Percentiles rank a stretch among this genome's conserved stretches.
Conservation (phyloP, 2,329 filamentous ascomycete species). For the Microdochium paspali region DNA sequence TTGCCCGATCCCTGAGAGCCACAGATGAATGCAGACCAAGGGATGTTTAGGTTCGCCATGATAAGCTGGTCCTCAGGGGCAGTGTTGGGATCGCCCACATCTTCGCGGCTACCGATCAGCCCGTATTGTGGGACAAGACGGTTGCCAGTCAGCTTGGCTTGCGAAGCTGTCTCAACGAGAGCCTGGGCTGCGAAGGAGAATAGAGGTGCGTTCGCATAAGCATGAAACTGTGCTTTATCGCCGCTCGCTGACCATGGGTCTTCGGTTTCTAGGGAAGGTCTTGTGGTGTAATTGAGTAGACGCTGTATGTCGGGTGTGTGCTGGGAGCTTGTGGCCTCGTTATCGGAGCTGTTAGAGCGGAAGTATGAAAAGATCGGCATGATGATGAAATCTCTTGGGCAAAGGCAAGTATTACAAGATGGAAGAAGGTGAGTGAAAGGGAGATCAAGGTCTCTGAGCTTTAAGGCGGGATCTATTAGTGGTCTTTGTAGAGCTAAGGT, state of each 20-base stretch:
- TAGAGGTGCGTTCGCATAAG: not conserved
- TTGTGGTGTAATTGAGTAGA: not conserved
- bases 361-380: not conserved
- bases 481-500: too few relatives aligned
- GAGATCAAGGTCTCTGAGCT: too few relatives aligned
- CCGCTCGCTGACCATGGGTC: not conserved
- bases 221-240: not conserved
- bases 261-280: not conserved
- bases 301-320: not conserved
- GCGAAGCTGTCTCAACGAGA: not conserved
- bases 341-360: not conserved
- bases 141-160: not conserved
- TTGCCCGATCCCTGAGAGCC: constrained; percentile 57
- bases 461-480: too few relatives aligned
- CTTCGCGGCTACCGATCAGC: not conserved
- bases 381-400: not conserved
- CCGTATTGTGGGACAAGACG: not conserved
- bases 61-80: constrained; percentile 20
- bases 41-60: constrained; percentile 36
- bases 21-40: constrained; percentile 54
- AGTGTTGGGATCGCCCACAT: not conserved
- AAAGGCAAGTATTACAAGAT: too few relatives aligned
- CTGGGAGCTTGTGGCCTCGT: not conserved
- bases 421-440: not conserved
- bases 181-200: not conserved